Evolutionary conservation across 345 rosid species (phyloP).

Genomic region (Bretschneidera sinensis): DNA sequence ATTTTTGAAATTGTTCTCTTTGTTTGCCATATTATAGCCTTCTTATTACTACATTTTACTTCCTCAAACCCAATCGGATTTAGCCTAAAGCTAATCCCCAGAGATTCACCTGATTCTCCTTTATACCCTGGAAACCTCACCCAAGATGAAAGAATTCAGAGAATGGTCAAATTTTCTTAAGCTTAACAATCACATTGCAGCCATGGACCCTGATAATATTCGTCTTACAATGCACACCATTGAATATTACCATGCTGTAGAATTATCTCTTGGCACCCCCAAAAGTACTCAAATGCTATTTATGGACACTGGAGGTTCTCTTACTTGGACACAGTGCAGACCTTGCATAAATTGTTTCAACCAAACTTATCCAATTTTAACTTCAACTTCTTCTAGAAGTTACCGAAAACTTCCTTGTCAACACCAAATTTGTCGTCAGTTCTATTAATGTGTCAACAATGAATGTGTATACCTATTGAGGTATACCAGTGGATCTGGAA

Average conservation of each 20-base stretch:
- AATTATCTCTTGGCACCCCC: background rate
- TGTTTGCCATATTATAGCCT: too few relatives aligned
- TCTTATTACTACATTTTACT: too few relatives aligned
- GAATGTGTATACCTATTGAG: too few relatives aligned
- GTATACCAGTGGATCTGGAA: too few relatives aligned
- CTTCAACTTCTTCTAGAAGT: background rate
- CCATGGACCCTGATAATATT: background rate
- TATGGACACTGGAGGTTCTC: background rate
- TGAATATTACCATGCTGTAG: too few relatives aligned
- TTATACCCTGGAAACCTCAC: background rate
- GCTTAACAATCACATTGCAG: too few relatives aligned
- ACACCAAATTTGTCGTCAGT: background rate
- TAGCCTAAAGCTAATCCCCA: too few relatives aligned
- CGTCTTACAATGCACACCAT: background rate
- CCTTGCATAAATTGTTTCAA: background rate
- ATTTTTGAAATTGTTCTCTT: too few relatives aligned
- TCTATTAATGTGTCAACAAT: too few relatives aligned
- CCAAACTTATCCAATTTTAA: background rate
- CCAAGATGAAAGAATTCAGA: background rate
- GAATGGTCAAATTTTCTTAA: background rate
- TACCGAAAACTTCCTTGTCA: background rate
- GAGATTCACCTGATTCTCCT: background rate
- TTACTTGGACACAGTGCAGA: slow-evolving; percentile 3
- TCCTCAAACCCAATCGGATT: too few relatives aligned
- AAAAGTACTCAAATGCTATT: background rate